Conservation (phyloP, 179 eudicot species). For the Silene noctiflora region DNA sequence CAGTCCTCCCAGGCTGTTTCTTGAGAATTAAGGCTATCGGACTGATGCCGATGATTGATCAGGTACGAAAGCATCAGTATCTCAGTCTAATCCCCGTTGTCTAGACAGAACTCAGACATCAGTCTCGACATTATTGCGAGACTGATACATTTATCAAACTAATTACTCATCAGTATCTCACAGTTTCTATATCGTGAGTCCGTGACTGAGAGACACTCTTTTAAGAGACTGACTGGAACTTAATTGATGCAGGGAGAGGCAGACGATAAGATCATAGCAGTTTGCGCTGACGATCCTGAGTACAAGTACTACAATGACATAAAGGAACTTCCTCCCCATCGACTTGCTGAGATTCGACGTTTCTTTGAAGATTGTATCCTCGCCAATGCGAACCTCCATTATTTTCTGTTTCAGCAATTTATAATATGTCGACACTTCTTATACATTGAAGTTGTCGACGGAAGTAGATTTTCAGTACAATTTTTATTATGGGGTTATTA, state of each 20-base stretch:
- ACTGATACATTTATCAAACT: not conserved
- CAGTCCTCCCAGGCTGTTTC: slow-evolving; percentile 75
- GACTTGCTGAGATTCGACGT: slow-evolving; percentile 64
- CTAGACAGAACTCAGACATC: not conserved
- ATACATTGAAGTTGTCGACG: not conserved
- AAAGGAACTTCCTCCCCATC: slow-evolving; percentile 74
- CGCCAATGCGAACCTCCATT: not conserved
- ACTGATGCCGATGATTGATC: slow-evolving; percentile 86
- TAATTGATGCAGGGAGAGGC: slow-evolving; percentile 51
- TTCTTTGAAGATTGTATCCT: slow-evolving; percentile 91
- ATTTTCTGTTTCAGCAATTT: not conserved
- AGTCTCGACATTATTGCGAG: not conserved
- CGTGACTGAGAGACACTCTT: not conserved
- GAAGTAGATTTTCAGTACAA: no score
- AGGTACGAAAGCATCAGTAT: slow-evolving; percentile 31
- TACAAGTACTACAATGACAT: slow-evolving; percentile 69
- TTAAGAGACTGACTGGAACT: not conserved
- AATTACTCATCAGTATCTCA: no score
- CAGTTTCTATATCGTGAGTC: not conserved
- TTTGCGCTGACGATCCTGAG: slow-evolving; percentile 91
- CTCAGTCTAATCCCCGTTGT: not conserved
- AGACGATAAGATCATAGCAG: slow-evolving; percentile 85
- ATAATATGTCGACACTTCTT: not conserved
- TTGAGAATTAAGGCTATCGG: slow-evolving; percentile 69
- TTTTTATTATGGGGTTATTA: no score